Percentiles rank a stretch among this genome's conserved stretches.
Conservation (phyloP, 306 rosid genomes). For the Pyrus bretschneideri region DNA sequence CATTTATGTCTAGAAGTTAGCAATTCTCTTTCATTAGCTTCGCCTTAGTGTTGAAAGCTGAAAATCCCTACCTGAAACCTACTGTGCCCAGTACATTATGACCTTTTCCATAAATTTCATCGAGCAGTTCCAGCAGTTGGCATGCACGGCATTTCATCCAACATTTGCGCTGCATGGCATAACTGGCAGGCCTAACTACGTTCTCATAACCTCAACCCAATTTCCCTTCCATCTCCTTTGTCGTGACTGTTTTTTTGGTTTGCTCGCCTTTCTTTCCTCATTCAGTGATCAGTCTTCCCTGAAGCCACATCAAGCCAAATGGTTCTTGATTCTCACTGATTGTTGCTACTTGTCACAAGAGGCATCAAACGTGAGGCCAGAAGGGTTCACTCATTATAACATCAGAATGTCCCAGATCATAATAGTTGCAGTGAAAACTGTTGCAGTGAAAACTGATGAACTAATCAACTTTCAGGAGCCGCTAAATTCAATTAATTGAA, state of each 20-base stretch:
- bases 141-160: not conserved
- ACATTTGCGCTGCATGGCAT: not conserved
- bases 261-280: not conserved
- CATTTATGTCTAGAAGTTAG: not conserved
- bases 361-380: not conserved
- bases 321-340: not conserved
- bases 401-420: not conserved
- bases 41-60: too few species aligned
- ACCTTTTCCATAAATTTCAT: not conserved
- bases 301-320: not conserved
- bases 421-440: not conserved
- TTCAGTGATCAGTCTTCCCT: not conserved
- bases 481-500: slow-evolving; percentile 25
- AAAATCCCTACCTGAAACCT: not conserved
- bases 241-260: not conserved
- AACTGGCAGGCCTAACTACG: not conserved
- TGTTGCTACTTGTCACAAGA: not conserved
- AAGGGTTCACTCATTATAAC: slow-evolving; percentile 2
- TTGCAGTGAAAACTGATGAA: not conserved
- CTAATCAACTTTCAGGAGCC: slow-evolving; percentile 28
- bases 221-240: slow-evolving; percentile 1
- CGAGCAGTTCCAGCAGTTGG: not conserved
- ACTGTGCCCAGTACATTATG: not conserved
- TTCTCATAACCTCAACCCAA: not conserved
- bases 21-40: not conserved